Evolutionary conservation across 805 yeast genomes (phyloP).

Genomic region (Blastobotrys robertii): DNA sequence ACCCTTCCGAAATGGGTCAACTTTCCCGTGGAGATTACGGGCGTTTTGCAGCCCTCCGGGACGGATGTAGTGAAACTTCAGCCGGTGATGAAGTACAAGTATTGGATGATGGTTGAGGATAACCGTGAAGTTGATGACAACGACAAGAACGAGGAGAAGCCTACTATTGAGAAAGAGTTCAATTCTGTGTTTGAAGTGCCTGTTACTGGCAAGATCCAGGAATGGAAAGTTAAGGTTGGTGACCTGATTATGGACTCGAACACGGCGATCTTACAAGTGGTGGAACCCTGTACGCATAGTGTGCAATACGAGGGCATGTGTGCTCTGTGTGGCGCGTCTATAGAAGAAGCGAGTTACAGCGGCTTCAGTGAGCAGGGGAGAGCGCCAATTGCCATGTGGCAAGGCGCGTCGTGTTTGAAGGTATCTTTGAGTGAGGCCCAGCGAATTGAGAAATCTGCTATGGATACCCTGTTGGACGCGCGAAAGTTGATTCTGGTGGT

Average conservation of each 20-base stretch:
- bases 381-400: conserved; percentile 83
- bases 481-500: conserved; percentile 81
- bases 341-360: conserved; percentile 62
- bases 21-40: conserved; percentile 57
- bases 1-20: conserved; percentile 53
- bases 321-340: conserved; percentile 79
- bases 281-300: conserved; percentile 84
- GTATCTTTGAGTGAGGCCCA: conserved; percentile 83
- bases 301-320: conserved; percentile 94
- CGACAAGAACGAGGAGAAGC: conserved; percentile 23
- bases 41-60: conserved; percentile 38
- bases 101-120: conserved; percentile 45
- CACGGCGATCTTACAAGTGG: conserved; percentile 45
- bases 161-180: conserved; percentile 26
- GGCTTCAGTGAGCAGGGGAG: conserved; percentile 60
- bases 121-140: conserved; percentile 28
- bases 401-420: conserved; percentile 74
- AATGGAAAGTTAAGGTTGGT: conserved; percentile 42
- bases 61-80: conserved; percentile 41
- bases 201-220: conserved; percentile 54
- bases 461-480: conserved; percentile 48
- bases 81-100: conserved; percentile 51
- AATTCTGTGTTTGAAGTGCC: conserved; percentile 65
- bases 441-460: conserved; percentile 61
- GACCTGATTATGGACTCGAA: conserved; percentile 44